These are phyloP conservation scores for Penicillium alfredii DNA, from an alignment of 495 filamentous ascomycete genomes.

Conservation along the genomic window DNA sequence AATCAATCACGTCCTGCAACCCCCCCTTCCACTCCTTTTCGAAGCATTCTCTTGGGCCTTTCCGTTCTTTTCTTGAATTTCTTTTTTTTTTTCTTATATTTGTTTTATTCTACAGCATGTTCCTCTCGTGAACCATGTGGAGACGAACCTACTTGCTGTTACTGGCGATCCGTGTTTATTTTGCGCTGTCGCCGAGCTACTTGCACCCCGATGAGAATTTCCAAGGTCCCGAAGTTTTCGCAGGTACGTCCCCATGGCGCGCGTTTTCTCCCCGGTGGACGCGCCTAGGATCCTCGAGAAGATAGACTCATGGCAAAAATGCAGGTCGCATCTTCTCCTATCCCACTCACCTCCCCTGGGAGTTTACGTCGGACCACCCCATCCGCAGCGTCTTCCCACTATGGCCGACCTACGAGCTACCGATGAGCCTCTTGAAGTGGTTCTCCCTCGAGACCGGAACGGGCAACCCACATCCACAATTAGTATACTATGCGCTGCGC, in stretches of 20 bases:
- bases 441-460: conserved; percentile 62
- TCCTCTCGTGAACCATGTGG: conserved; percentile 60
- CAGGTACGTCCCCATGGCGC: conserved; percentile 56
- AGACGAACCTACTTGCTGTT: conserved; percentile 81
- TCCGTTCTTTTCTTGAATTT: conserved; percentile 7
- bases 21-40: conserved; percentile 3
- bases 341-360: conserved; percentile 83
- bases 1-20: conserved; percentile 8
- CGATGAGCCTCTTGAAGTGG: conserved; percentile 87
- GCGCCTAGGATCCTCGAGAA: too few relatives aligned
- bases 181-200: conserved; percentile 90
- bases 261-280: neutral
- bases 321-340: conserved; percentile 85
- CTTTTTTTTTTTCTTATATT: conserved; percentile 5
- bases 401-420: conserved; percentile 89
- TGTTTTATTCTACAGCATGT: conserved; percentile 18
- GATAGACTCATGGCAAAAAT: conserved; percentile 2
- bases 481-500: conserved; percentile 83
- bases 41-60: conserved; percentile 1
- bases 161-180: conserved; percentile 82
- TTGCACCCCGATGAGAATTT: conserved; percentile 98
- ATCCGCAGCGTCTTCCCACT: conserved; percentile 93
- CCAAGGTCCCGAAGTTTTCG: conserved; percentile 94
- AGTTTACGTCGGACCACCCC: conserved; percentile 79
- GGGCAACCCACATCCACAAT: conserved; percentile 53